Base-by-base conservation (phyloP, 257 asterid species). In the Asclepias syriaca region DNA sequence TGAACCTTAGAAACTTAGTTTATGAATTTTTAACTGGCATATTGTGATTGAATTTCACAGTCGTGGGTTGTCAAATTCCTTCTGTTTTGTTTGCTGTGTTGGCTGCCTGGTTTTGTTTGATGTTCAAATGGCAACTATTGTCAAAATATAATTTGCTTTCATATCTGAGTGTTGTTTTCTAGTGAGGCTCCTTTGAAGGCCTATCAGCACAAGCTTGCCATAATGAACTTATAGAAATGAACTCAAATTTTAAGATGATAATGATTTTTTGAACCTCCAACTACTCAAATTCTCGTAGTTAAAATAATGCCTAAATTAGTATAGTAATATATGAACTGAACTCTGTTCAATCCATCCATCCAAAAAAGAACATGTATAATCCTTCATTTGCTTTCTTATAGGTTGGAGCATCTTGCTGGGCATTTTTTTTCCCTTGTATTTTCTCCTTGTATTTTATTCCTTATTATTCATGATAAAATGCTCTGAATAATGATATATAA, bases 1-100 rank as follows among this genome's bases (percentile, higher is more conserved):
- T 34, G 82, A 68, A 53, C 24, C 66, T 70, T 67, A 67, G 24
- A 51, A 64, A 37, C 24, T 18, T 16, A 34, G 67, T 66, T 66
- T 66, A 27, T 6, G 51, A 32, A 7, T 73, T n/a, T 64, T 37
- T 27, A 24, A 19, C 29, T 21, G 49, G 34, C 43, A 9, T 37
- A 49, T 24, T 65, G 72, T 61, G 55, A 55, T 18, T 74, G 3
- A 14, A 21, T 39, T 29, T n/a, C 13, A 37, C 13, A 21, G 55
- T 5, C 6, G 15, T 39, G 5, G n/a, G 72, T 46, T 65, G 14
- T 13, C n/a, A 63, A 65, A 49, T 12, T 24, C 9, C 56, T 34
- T 65, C 18, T 73, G 8, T 32, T 15, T 69, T 3, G 13, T 49
- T 27, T 34, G 5, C 5, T 9, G 39, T 5, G 6, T 34, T 58